Conservation (phyloP, 495 filamentous ascomycete species). For the Tetracladium setigerum region DNA sequence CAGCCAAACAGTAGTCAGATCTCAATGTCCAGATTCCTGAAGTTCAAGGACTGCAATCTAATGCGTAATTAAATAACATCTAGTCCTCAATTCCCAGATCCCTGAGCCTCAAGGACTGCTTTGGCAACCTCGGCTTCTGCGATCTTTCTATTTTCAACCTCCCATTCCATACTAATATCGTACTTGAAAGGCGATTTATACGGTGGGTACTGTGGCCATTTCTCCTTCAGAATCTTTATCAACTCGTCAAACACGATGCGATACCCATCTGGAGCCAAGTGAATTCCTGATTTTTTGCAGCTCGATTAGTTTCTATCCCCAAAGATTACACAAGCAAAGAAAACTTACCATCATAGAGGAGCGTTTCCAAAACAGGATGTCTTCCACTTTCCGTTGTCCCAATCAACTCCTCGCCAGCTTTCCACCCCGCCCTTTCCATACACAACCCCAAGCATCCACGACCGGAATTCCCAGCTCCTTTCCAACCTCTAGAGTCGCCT, state of each 20-base stretch:
- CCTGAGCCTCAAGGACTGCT: too few species aligned
- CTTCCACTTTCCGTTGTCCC: slow-evolving; percentile 44
- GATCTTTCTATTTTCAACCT: too few species aligned
- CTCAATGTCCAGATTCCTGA: too few species aligned
- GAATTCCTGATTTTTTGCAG: slow-evolving; percentile 40
- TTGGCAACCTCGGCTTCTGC: too few species aligned
- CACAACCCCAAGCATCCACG: slow-evolving; percentile 56
- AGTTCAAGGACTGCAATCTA: too few species aligned
- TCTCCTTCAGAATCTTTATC: slow-evolving; percentile 41
- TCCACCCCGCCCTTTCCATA: slow-evolving; percentile 49
- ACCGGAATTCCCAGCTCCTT: slow-evolving; percentile 42
- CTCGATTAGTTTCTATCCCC: neutral
- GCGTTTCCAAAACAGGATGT: slow-evolving; percentile 33
- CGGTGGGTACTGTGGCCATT: slow-evolving; percentile 53
- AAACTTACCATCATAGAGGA: slow-evolving; percentile 46
- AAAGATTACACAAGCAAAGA: neutral
- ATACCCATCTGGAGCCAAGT: slow-evolving; percentile 53
- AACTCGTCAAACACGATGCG: slow-evolving; percentile 48
- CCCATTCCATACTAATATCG: too few species aligned
- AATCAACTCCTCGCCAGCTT: slow-evolving; percentile 41
- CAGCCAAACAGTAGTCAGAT: too few species aligned
- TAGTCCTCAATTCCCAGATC: too few species aligned
- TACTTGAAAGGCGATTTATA: slow-evolving; percentile 31
- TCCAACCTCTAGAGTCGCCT: slow-evolving; percentile 47
- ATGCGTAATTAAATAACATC: too few species aligned